Percentiles rank a stretch among this genome's conserved stretches.
Evolutionary conservation across 164 flowering plant species (phyloP).

Genomic region (Vitis amurensis): DNA sequence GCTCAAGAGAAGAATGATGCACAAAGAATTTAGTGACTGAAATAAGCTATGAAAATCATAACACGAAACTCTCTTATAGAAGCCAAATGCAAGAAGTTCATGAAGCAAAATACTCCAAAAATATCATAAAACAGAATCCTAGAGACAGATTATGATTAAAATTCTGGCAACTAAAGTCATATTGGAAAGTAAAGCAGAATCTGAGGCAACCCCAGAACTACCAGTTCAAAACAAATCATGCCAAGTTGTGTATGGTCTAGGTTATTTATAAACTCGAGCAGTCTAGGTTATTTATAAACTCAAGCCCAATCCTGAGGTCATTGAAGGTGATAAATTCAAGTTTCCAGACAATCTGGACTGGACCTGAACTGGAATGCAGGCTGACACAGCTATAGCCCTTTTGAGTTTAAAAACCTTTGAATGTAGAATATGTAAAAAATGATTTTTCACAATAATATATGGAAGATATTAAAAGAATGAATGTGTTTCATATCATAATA

Average conservation of each 20-base stretch:
- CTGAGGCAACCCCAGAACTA: neutral
- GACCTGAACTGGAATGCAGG: too few relatives aligned
- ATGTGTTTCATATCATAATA: neutral
- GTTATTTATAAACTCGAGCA: too few relatives aligned
- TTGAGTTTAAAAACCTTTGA: too few relatives aligned
- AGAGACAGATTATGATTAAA: neutral
- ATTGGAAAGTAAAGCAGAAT: neutral
- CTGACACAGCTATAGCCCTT: too few relatives aligned
- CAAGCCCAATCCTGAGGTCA: too few relatives aligned
- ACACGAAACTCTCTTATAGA: neutral
- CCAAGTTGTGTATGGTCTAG: too few relatives aligned
- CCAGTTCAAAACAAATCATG: neutral
- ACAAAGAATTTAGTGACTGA: neutral
- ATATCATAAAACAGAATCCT: neutral
- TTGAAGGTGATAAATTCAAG: too few relatives aligned
- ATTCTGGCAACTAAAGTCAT: neutral
- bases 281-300: too few relatives aligned
- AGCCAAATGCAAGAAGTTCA: neutral
- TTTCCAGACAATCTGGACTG: too few relatives aligned
- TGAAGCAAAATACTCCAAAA: neutral
- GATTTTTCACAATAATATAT: too few relatives aligned
- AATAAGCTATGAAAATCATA: neutral
- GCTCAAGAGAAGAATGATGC: conserved; percentile 27
- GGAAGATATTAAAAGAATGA: too few relatives aligned
- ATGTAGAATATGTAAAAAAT: too few relatives aligned